Evolutionary conservation across 805 yeast genomes (phyloP), one percentile per base, ranked within the genome.

Genomic region (Starmera pachycereana): DNA sequence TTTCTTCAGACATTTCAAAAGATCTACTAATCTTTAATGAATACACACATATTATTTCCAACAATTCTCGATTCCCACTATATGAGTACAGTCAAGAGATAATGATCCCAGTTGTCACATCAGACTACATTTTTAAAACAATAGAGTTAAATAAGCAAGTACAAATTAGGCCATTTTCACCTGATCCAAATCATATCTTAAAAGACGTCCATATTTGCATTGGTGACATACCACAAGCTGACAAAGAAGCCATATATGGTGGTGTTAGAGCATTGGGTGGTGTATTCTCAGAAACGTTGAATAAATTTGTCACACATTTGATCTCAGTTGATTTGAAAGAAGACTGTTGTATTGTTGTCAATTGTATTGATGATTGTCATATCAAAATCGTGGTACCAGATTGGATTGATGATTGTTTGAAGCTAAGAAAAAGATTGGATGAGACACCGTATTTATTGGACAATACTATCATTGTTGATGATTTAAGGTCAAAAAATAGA

Each of bases 181-280:
- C 96, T 0, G 82, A 81, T 52, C 81, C 85, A 8, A 64, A 64
- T 27, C 76, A 72, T 43, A 72, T 84, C 45, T 65, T 90, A 53
- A 77, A 76, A 44, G 71, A 74, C 39, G 71, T 75, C 13, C 73
- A 74, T 46, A 62, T 86, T 1, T 76, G 86, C 44, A 68, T 76
- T 12, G 76, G 83, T 8, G 72, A 74, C 25, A 56, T 76, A 22
- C 69, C 79, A 0, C 63, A 63, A 2, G 76, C 76, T 4, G 87
- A 80, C 45, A 69, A 72, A 36, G 89, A 79, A 40, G 75, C 74
- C n/a, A 67, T 85, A 12, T 71, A 76, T 46, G 79, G 78, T 7
- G 85, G 82, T 0, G 81, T 63, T 1, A 60, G 72, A 16, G 78
- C 84, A 1, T 68, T 84, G 44, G 97, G 97, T 2, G 97, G 96